Percentiles rank a stretch among this genome's conserved stretches.
These are phyloP conservation scores for Epichloe amarillans DNA, from an alignment of 2,329 filamentous ascomycete species.

Conservation along the genomic window DNA sequence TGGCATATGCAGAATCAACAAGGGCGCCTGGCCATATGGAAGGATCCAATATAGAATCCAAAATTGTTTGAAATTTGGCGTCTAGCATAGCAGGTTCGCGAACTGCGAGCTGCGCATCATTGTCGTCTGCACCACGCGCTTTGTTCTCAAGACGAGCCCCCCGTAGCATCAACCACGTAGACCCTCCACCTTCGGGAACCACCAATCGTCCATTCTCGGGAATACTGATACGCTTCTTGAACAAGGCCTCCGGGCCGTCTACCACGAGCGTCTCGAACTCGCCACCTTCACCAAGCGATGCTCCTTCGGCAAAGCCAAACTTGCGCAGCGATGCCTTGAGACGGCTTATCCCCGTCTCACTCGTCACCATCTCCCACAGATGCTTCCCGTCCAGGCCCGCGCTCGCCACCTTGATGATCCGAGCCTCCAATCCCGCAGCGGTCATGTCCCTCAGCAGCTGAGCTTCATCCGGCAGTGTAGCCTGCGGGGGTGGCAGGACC, in stretches of 20 bases:
- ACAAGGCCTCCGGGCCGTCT: conserved; percentile 61
- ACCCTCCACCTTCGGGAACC: conserved; percentile 60
- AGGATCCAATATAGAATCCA: conserved; percentile 13
- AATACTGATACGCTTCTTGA: conserved; percentile 57
- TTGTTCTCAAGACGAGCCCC: conserved; percentile 40
- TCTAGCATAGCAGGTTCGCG: conserved; percentile 57
- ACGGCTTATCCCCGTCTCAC: conserved; percentile 31
- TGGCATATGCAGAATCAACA: no score
- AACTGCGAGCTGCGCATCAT: conserved; percentile 17
- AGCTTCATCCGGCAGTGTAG: conserved; percentile 25
- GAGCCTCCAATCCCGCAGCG: conserved; percentile 62
- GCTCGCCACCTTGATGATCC: conserved; percentile 89
- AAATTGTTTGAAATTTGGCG: conserved; percentile 35
- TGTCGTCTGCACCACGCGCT: conserved; percentile 4
- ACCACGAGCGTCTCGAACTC: conserved; percentile 92
- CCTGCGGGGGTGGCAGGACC: conserved; percentile 41
- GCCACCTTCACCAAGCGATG: conserved; percentile 79
- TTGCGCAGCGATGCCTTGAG: conserved; percentile 43
- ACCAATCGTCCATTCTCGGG: conserved; percentile 36
- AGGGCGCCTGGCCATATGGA: conserved; percentile 10
- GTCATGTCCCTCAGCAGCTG: conserved; percentile 73
- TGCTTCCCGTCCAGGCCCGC: conserved; percentile 71
- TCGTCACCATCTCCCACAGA: conserved; percentile 69
- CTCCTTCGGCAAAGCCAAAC: conserved; percentile 56
- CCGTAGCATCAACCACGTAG: conserved; percentile 54